A percentile compares a stretch with the other conserved stretches of the same genome.
phyloP scores from a whole-genome alignment of 108 stramenopile genomes.

The Hondaea fermentalgiana region DNA sequence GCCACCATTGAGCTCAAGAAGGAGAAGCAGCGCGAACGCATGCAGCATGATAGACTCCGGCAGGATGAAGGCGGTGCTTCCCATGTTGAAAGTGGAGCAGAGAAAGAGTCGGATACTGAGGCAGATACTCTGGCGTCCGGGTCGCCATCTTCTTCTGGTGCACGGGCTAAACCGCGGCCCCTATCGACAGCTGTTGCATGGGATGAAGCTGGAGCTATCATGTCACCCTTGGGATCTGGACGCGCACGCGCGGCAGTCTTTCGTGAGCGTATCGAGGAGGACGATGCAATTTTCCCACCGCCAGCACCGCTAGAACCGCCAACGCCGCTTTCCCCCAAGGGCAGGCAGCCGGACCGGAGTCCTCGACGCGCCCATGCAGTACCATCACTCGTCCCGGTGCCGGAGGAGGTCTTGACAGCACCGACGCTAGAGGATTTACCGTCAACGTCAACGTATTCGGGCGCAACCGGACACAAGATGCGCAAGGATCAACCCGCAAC shows the following conservation, averaged over 20 bases:
- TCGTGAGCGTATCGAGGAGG: not conserved
- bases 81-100: no score
- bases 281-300: not conserved
- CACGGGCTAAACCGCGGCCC: not conserved
- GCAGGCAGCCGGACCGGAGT: not conserved
- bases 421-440: no score
- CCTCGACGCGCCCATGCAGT: not conserved
- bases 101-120: no score
- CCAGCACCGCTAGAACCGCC: not conserved
- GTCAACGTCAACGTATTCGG: no score
- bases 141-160: not conserved
- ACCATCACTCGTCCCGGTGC: not conserved
- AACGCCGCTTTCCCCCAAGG: not conserved
- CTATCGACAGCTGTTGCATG: not conserved
- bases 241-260: not conserved
- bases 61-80: no score
- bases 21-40: not conserved
- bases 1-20: not conserved
- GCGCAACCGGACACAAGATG: no score
- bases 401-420: not conserved
- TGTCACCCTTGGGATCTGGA: not conserved
- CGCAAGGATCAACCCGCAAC: not conserved
- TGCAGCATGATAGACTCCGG: not conserved
- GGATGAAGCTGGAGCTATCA: no score
- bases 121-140: no score